Evolutionary conservation across 2,329 filamentous ascomycete genomes (phyloP), one percentile per base, ranked within the genome.

Genomic region (Metarhizium album): DNA sequence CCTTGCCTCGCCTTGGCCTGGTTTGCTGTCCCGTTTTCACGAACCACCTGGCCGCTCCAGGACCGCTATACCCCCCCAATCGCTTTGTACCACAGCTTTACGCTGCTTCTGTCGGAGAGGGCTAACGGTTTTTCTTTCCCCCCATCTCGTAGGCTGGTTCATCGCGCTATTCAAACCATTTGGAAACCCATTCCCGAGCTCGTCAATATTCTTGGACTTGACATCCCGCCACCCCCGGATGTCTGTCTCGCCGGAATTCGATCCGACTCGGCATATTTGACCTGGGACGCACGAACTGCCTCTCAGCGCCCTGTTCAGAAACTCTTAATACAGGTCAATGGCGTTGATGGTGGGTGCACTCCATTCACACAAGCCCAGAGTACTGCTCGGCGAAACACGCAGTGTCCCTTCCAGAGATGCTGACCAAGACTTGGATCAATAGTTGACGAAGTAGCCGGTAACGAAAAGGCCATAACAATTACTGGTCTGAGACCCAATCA

Each of bases 301-400:
- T 67, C 71, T 42, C 80, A 78, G 55, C 76, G 79, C 38, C 78
- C 86, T 2, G 86, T 94, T 49, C 79, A 89, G 49, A 94, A 90
- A 69, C 93, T 95, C 64, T 78, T 91, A 45, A 88, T 98, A 48
- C 88, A 95, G 65, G 84, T 98, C 57, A 97, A 98, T 67, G 91
- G 91, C 42, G 84, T 91, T 42, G 88, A 89, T 71, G 87, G 88
- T 93, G 69, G 67, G 82, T 68, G 14, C 33, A 42, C 23, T 9
- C 37, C n/a, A 33, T 31, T 29, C 2, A 9, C n/a, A n/a, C n/a
- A n/a, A n/a, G n/a, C 2, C 22, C 16, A 6, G n/a, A 20, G 22
- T 13, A 31, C 24, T 20, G 11, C 18, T 14, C 2, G 16, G 11
- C 24, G 20, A 13, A 43, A 24, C 22, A 11, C 40, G 40, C 40